These are phyloP conservation scores for Emergomyces pasteurianus DNA, from an alignment of 2,329 filamentous ascomycete genomes.

Conservation along the genomic window DNA sequence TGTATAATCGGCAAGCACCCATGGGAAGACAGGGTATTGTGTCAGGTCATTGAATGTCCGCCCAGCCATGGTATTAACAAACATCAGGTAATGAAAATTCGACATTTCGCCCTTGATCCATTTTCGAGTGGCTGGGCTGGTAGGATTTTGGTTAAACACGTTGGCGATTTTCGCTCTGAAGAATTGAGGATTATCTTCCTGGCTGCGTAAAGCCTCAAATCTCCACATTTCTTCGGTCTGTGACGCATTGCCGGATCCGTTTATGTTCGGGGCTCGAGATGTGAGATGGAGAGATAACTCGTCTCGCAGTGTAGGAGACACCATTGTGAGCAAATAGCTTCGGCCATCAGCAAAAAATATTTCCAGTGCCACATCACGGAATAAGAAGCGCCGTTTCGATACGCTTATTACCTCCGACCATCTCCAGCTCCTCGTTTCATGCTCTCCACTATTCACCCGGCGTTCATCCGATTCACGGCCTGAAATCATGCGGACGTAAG, in stretches of 20 bases:
- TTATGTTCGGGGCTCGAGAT: conserved; percentile 68
- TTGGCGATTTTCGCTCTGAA: conserved; percentile 84
- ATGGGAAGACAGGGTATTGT: conserved; percentile 95
- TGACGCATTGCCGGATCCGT: conserved; percentile 53
- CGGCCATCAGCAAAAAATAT: conserved; percentile 94
- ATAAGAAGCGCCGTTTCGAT: conserved; percentile 88
- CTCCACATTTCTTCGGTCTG: conserved; percentile 86
- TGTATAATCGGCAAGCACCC: conserved; percentile 91
- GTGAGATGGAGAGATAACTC: conserved; percentile 68
- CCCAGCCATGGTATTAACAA: conserved; percentile 94
- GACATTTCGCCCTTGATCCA: conserved; percentile 94
- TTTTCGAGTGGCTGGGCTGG: conserved; percentile 72
- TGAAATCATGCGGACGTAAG: conserved; percentile 88
- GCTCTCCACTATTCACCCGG: conserved; percentile 47
- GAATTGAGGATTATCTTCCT: conserved; percentile 50
- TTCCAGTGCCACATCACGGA: conserved; percentile 92
- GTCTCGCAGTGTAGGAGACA: conserved; percentile 61
- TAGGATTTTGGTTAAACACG: conserved; percentile 73
- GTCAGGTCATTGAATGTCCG: conserved; percentile 96
- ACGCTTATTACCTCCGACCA: conserved; percentile 93
- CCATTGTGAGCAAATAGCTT: conserved; percentile 83
- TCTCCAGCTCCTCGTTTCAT: conserved; percentile 80
- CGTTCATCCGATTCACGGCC: conserved; percentile 55
- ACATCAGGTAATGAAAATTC: conserved; percentile 98
- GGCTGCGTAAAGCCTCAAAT: conserved; percentile 66